phyloP scores from a whole-genome alignment of 2,329 filamentous ascomycete genomes.

The Fusarium sp. region DNA sequence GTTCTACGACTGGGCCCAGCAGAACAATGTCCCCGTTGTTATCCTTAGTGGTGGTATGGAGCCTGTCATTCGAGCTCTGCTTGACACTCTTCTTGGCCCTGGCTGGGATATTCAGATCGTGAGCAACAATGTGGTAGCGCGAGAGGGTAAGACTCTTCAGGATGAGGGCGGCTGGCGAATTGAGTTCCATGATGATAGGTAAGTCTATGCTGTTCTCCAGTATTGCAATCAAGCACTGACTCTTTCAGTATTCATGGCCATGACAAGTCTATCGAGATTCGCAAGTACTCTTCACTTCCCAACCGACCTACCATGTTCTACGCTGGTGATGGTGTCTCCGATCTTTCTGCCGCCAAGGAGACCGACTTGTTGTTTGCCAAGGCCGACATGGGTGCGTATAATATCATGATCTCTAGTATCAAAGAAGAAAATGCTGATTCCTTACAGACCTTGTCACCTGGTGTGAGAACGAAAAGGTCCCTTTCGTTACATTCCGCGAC shows the following conservation, averaged over 20 bases:
- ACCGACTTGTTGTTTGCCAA: constrained; percentile 95
- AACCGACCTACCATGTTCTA: constrained; percentile 89
- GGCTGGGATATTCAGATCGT: constrained; percentile 89
- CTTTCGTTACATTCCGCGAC: constrained; percentile 88
- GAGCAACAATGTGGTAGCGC: constrained; percentile 79
- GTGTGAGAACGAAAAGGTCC: constrained; percentile 84
- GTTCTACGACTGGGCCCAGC: constrained; percentile 85
- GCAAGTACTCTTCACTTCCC: constrained; percentile 83
- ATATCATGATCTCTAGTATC: not conserved
- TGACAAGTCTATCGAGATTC: constrained; percentile 93
- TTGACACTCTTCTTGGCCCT: constrained; percentile 82
- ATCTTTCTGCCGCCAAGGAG: constrained; percentile 90
- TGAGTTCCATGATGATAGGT: constrained; percentile 87
- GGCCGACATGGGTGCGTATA: constrained; percentile 77
- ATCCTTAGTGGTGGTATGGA: constrained; percentile 94
- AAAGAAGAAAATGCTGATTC: not conserved
- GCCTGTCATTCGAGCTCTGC: constrained; percentile 86
- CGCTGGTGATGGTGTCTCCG: constrained; percentile 92
- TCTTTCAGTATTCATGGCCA: constrained; percentile 82
- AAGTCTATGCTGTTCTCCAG: constrained; percentile 25
- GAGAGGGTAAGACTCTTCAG: constrained; percentile 77
- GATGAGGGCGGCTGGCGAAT: constrained; percentile 89
- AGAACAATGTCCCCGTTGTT: constrained; percentile 89
- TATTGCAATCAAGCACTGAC: constrained; percentile 2
- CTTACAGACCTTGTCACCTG: constrained; percentile 82